These are phyloP conservation scores for Ganoderma resinaceum DNA, from an alignment of 1,284 basidiomycete species.

Conservation along the genomic window DNA sequence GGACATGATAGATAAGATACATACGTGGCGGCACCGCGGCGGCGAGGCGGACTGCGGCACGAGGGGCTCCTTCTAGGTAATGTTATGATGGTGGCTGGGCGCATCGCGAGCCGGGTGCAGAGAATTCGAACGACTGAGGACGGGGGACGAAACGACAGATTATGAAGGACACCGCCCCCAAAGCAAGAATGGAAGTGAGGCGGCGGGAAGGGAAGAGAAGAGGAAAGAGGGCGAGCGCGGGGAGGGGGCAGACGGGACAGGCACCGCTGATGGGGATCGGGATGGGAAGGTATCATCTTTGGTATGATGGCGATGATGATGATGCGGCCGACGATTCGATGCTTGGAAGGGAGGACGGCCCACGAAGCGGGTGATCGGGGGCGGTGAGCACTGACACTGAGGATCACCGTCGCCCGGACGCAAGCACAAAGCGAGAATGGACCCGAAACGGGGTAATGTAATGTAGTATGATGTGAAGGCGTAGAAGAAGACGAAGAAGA, in stretches of 20 bases:
- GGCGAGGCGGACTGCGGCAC: neutral
- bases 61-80: neutral
- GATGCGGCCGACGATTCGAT: too few relatives aligned
- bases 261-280: neutral
- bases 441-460: neutral
- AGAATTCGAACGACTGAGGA: neutral
- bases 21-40: neutral
- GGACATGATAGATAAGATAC: neutral
- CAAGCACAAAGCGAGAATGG: neutral
- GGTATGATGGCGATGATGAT: neutral
- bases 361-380: neutral
- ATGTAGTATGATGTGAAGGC: neutral
- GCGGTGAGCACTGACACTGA: too few relatives aligned
- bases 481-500: neutral
- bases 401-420: neutral
- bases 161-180: neutral
- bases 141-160: neutral
- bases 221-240: neutral
- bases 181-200: neutral
- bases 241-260: neutral
- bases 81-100: neutral
- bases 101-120: neutral
- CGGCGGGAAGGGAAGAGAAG: neutral
- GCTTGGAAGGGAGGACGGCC: neutral
- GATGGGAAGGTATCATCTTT: neutral